A percentile compares a stretch with the other conserved stretches of the same genome.
phyloP scores from a whole-genome alignment of 768 basidiomycete genomes.

The Austroboletus eburneus region DNA sequence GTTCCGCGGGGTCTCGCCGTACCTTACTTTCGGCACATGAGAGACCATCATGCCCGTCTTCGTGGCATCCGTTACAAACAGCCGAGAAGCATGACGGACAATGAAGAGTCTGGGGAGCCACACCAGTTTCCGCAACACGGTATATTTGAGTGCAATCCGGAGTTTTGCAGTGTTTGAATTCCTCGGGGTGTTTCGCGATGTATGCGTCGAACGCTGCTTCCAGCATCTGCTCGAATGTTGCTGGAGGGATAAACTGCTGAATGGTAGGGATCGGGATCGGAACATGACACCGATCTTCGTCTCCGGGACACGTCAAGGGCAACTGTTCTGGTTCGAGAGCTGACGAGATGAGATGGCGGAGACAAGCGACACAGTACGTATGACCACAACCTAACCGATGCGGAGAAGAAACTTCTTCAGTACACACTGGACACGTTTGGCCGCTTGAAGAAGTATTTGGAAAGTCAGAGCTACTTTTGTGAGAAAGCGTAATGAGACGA shows the following conservation, averaged over 20 bases:
- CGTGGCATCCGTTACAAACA: constrained; percentile 61
- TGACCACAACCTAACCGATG: constrained; percentile 61
- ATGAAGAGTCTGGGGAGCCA: constrained; percentile 37
- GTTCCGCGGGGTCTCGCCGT: constrained; percentile 39
- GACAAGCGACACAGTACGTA: constrained; percentile 58
- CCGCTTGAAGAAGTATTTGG: constrained; percentile 1
- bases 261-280: constrained; percentile 52
- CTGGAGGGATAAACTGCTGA: constrained; percentile 44
- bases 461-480: constrained; percentile 15
- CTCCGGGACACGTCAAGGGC: constrained; percentile 66
- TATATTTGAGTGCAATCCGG: constrained; percentile 77
- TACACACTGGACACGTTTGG: constrained; percentile 52
- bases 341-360: constrained; percentile 53
- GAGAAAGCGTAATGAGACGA: constrained; percentile 41
- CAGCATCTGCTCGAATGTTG: constrained; percentile 52
- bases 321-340: constrained; percentile 53
- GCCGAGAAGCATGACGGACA: constrained; percentile 66
- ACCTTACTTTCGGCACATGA: constrained; percentile 45
- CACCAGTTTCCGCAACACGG: constrained; percentile 42
- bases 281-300: constrained; percentile 53
- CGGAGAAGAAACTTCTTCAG: constrained; percentile 38
- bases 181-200: constrained; percentile 51
- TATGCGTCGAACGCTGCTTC: constrained; percentile 55
- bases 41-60: constrained; percentile 58
- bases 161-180: constrained; percentile 72